Evolutionary conservation across 2,329 filamentous ascomycete genomes (phyloP).

Genomic region (Hypoxylon sp.): DNA sequence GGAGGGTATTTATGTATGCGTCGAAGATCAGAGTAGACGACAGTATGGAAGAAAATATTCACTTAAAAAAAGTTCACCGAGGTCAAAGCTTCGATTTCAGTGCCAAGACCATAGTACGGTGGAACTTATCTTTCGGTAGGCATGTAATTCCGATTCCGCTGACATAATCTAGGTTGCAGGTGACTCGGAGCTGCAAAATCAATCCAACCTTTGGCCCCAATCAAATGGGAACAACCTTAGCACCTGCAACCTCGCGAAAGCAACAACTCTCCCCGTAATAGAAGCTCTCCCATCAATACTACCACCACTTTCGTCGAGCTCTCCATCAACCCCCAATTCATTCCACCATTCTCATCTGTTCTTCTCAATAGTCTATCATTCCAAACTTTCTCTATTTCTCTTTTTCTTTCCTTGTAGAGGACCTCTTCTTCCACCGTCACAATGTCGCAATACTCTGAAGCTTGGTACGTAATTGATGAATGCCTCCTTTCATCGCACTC

Average conservation of each 20-base stretch:
- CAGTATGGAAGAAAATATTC: slow-evolving; percentile 6
- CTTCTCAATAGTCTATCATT: slow-evolving; percentile 32
- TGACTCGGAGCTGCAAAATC: slow-evolving; percentile 46
- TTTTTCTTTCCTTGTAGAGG: slow-evolving; percentile 31
- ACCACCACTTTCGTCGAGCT: slow-evolving; percentile 29
- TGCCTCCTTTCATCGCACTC: slow-evolving; percentile 40
- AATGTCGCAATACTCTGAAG: slow-evolving; percentile 54
- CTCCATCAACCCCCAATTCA: slow-evolving; percentile 39
- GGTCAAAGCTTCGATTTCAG: slow-evolving; percentile 29
- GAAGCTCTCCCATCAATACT: slow-evolving; percentile 22
- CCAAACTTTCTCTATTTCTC: slow-evolving; percentile 22
- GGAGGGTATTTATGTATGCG: slow-evolving; percentile 22
- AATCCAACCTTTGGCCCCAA: slow-evolving; percentile 43
- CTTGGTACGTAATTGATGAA: slow-evolving; percentile 55
- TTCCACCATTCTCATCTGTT: slow-evolving; percentile 27
- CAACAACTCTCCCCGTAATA: slow-evolving; percentile 46
- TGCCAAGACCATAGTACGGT: slow-evolving; percentile 18
- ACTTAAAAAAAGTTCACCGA: slow-evolving; percentile 28
- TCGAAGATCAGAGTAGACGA: slow-evolving; percentile 2
- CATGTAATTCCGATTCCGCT: slow-evolving; percentile 40
- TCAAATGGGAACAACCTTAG: slow-evolving; percentile 47
- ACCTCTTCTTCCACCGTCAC: slow-evolving; percentile 41
- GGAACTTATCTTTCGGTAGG: slow-evolving; percentile 4
- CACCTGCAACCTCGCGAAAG: slow-evolving; percentile 43
- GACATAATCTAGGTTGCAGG: slow-evolving; percentile 40